Percentiles rank a stretch among this genome's conserved stretches.
phyloP scores from a whole-genome alignment of 768 basidiomycete genomes.

The Baorangia bicolor region DNA sequence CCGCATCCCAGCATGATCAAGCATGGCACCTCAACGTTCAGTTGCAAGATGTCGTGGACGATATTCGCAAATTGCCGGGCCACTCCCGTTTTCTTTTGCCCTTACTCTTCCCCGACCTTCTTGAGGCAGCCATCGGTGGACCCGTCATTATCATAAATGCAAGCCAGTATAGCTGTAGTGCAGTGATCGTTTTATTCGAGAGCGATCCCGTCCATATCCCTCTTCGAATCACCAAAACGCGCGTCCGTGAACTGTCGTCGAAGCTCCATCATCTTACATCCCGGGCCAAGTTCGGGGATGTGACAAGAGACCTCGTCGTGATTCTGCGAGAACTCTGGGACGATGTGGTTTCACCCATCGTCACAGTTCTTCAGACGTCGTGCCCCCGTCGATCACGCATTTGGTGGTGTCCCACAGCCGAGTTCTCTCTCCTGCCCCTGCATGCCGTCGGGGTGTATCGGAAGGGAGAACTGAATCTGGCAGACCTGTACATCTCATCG shows the following conservation, averaged over 20 bases:
- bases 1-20: background rate
- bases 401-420: no score
- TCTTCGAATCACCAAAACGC: background rate
- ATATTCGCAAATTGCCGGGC: slow-evolving; percentile 18
- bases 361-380: background rate
- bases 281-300: background rate
- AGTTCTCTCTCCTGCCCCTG: no score
- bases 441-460: no score
- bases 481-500: background rate
- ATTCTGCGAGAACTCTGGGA: no score
- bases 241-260: background rate
- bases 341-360: slow-evolving; percentile 12
- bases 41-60: background rate
- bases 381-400: background rate
- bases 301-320: background rate
- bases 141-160: slow-evolving; percentile 35
- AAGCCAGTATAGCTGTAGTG: slow-evolving; percentile 31
- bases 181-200: slow-evolving; percentile 24
- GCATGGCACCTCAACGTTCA: background rate
- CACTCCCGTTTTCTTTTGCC: slow-evolving; percentile 29
- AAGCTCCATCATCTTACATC: background rate
- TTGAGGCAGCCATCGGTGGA: slow-evolving; percentile 18
- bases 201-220: slow-evolving; percentile 3
- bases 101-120: slow-evolving; percentile 11
- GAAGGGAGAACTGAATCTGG: background rate